Base-by-base conservation (phyloP, 2,329 filamentous ascomycete species). In the Fonsecaea monophora region DNA sequence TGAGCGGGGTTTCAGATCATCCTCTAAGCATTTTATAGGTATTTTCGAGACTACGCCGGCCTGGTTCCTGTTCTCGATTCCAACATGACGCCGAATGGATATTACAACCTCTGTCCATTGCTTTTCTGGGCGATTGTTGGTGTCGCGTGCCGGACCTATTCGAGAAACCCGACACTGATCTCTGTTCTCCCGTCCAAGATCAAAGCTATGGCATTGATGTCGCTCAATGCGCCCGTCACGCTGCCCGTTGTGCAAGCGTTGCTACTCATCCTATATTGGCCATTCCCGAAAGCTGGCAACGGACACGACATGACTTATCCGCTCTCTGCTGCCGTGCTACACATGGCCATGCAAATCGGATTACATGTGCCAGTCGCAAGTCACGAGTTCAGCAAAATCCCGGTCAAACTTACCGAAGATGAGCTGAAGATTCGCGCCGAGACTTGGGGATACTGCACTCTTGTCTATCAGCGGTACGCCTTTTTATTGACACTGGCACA, bases 51-150 rank as follows among this genome's bases (percentile, higher is more conserved):
- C 21, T 80, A 79, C 69, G 73, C 77, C 1, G 73, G 73, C 4
- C 78, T 80, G 35, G 65, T 81, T 12, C 78, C 79, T 0, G 75
- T 81, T 15, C 72, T 81, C 0, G 78, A 80, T 45, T 73, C 75
- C 5, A 76, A 83, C 9, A 87, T 89, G 70, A 80, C 86, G 0
- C 90, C 92, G 1, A 90, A 95, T 55, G 83, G 88, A 65, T 95
- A 92, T 76, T 90, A 90, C 74, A 85, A 89, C 67, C 90, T 94
- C 73, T 90, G 92, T 59, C 88, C 89, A 3, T 83, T 97, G 13
- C 85, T 97, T 1, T 96, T 96, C 78, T 97, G 93, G 93, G 86
- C 90, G 56, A 90, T 81, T 5, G 73, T 80, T 13, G 75, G 77
- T 1, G 75, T 78, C 9, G 75, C 75, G 13, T 78, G 77, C 64